Evolutionary conservation across 192 early-diverging fungal species (phyloP), one percentile per base, ranked within the genome.

Genomic region (Mortierella alpina): DNA sequence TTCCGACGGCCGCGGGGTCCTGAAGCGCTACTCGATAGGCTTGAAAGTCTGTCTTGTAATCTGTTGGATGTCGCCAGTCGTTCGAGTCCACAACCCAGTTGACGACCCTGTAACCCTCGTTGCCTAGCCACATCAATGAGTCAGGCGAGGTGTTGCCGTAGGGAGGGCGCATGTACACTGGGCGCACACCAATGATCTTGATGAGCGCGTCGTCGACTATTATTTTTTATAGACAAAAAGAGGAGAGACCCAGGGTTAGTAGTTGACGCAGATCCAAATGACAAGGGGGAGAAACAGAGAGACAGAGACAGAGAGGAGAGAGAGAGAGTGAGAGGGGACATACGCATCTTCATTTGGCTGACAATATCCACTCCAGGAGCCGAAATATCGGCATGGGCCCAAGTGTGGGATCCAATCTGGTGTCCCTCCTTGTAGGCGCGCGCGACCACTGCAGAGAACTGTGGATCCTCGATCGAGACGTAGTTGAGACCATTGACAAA

Each of bases 331-430:
- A 31, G 31, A 3, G 1, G 31, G 31, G 31, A 31, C 31, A 31
- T 31, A 31, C 31, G 31, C 31, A 31, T 31, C 73, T 62, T 62
- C 76, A 79, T 79, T 46, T 79, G 56, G 6, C 4, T 20, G 3
- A 5, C 50, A 22, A 79, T 22, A 44, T 85, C 71, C 2, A 66
- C 73, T 4, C 66, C 41, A 7, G 82, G 39, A 4, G 31, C 40
- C 49, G 75, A 72, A 7, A 89, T 46, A 53, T 85, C 79, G 4
- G 66, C 63, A 75, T 90, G 88, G 1, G 73, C 73, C 82, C 69
- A 90, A 5, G 87, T 85, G 45, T 90, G 88, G 15, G 80, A 83
- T 3, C 65, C 89, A 53, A 92, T 91, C 63, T 91, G 86, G 58
- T 91, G 90, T 10, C 92, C 91, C 11, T 56, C 73, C 5, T 76